phyloP scores from a whole-genome alignment of 768 basidiomycete genomes.

The Crepidotus variabilis region DNA sequence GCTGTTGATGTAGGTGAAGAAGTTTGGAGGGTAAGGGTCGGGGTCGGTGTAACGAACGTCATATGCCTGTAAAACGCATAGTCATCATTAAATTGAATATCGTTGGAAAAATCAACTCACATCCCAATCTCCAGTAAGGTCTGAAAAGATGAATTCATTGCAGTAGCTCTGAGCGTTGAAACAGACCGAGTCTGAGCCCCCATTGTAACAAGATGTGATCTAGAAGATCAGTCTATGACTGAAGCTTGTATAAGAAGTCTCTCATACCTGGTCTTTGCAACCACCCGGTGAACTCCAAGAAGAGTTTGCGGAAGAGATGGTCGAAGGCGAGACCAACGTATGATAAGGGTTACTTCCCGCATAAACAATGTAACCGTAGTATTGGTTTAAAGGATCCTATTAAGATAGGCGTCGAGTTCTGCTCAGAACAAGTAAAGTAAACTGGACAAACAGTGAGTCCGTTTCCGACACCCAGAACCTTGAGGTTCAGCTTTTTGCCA shows the following conservation, averaged over 20 bases:
- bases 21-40: conserved; percentile 46
- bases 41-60: conserved; percentile 39
- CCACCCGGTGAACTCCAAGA: conserved; percentile 40
- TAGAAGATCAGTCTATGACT: neutral
- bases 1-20: conserved; percentile 28
- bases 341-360: conserved; percentile 55
- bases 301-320: conserved; percentile 32
- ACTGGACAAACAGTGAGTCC: conserved; percentile 45
- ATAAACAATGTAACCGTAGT: conserved; percentile 52
- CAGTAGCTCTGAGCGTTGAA: conserved; percentile 56
- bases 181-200: conserved; percentile 47
- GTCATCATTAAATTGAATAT: neutral
- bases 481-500: conserved; percentile 49
- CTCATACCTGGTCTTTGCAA: conserved; percentile 36
- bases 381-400: conserved; percentile 32
- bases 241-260: neutral
- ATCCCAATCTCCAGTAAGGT: conserved; percentile 53
- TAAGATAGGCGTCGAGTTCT: too few species aligned
- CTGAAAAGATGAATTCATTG: conserved; percentile 52
- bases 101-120: conserved; percentile 17
- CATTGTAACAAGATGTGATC: conserved; percentile 51
- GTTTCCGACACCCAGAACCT: conserved; percentile 56
- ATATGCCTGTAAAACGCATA: conserved; percentile 38
- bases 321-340: conserved; percentile 38
- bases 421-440: neutral